Evolutionary conservation across 2,329 filamentous ascomycete genomes (phyloP).

Genomic region (Mariannaea sp.): DNA sequence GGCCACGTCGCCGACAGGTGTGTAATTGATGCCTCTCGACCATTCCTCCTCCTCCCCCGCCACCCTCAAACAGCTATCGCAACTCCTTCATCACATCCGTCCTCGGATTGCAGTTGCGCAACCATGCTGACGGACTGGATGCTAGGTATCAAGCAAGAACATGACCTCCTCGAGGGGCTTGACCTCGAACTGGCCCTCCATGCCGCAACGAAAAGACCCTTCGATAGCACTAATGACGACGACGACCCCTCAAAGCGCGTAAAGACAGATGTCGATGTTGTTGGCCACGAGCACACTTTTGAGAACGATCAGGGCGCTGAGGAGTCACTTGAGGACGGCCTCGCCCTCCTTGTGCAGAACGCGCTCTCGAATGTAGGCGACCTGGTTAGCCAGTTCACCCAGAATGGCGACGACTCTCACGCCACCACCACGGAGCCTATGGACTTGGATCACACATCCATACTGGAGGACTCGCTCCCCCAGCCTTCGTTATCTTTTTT

Average conservation of each 20-base stretch:
- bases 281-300: constrained; percentile 28
- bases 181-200: constrained; percentile 45
- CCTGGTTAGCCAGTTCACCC: constrained; percentile 43
- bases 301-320: constrained; percentile 31
- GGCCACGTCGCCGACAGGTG: constrained; percentile 45
- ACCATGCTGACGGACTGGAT: constrained; percentile 34
- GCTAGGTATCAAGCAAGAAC: constrained; percentile 48
- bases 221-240: constrained; percentile 39
- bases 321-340: constrained; percentile 43
- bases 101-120: constrained; percentile 13
- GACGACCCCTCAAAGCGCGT: constrained; percentile 43
- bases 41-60: constrained; percentile 19
- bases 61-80: constrained; percentile 9
- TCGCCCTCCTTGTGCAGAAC: constrained; percentile 48
- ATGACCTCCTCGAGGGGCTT: constrained; percentile 42
- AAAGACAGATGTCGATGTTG: constrained; percentile 38
- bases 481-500: constrained; percentile 40
- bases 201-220: constrained; percentile 45
- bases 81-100: constrained; percentile 16
- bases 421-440: constrained; percentile 40
- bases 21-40: constrained; percentile 28
- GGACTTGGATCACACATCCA: constrained; percentile 40
- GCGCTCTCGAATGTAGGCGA: constrained; percentile 48
- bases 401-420: constrained; percentile 31
- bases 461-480: constrained; percentile 36